Base-by-base conservation (phyloP, 257 asterid species). In the Mentha longifolia region DNA sequence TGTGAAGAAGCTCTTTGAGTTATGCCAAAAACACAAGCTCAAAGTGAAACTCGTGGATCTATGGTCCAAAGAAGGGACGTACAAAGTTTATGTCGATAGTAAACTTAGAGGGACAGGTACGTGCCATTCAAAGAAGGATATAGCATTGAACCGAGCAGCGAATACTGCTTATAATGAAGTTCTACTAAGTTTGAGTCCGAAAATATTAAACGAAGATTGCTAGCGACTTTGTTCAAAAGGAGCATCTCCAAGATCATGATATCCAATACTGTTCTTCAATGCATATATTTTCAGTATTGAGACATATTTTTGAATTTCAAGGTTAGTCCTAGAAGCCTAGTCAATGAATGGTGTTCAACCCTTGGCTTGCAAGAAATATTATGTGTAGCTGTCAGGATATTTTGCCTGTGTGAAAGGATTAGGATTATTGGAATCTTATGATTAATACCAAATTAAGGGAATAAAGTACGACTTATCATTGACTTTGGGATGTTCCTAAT, bases 71-170 rank as follows among this genome's bases (percentile, higher is more conserved):
- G 85, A 85, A 62, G 86, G 88, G 58, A 78, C 84, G 14, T 86
- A 77, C 67, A 80, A 90, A 77, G 92, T 90, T 51, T 83, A 77
- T 66, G 77, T 88, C 51, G 81, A 78, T 77, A 73, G 83, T 72
- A 76, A 84, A 70, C 85, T 86, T 20, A 81, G 79, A 61, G 97
- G 98, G 45, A 86, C 78, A 81, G 92, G 92, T 31, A 65, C 78
- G 63, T 88, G 92, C 83, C 87, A 20, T 51, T 82, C 72, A n/a
- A 92, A 90, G 82, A 92, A 90, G 82, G 92, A 83, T 62, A 74
- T 85, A 17, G 95, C 98, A 0, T 71, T 86, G 20, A 92, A 90
- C 45, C 78, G 95, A 81, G 97, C 98, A 33, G 98, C 98, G 25
- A 78, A 85, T 62, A 80, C 67, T 74, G 98, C 96, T 50, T 92